Conservation (phyloP, 139 green algal species). For the Pseudopediastrum boryanum region DNA sequence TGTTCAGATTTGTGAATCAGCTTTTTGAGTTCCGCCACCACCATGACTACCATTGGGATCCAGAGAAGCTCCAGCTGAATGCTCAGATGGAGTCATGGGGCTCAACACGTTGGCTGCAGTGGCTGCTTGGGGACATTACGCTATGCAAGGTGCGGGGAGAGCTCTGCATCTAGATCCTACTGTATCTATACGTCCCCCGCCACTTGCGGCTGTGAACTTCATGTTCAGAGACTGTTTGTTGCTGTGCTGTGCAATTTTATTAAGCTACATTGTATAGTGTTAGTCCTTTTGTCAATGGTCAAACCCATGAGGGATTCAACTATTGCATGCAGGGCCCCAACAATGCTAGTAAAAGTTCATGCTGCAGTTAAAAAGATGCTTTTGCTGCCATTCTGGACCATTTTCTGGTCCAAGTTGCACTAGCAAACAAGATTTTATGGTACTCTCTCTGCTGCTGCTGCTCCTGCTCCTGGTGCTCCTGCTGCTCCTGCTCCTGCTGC, state of each 20-base stretch:
- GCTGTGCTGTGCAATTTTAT: not conserved
- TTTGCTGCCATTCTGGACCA: not conserved
- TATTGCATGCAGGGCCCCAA: not conserved
- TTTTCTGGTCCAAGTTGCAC: not conserved
- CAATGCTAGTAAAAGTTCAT: not conserved
- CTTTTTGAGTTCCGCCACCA: not conserved
- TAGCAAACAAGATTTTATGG: not conserved
- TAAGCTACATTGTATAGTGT: not conserved
- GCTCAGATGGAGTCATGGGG: constrained; percentile 2
- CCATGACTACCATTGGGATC: not conserved
- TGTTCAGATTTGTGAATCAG: not conserved
- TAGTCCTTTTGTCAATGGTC: not conserved
- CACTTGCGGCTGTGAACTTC: not conserved
- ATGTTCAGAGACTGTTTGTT: too few relatives aligned
- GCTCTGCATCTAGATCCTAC: not conserved
- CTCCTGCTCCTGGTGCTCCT: constrained; percentile 6
- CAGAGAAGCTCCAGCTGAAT: constrained; percentile 16
- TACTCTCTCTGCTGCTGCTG: constrained; percentile 1
- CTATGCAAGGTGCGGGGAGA: constrained; percentile 17
- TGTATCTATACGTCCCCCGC: not conserved
- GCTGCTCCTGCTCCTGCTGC: constrained; percentile 1
- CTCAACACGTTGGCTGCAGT: constrained; percentile 10
- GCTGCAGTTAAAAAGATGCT: not conserved
- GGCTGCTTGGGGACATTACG: not conserved
- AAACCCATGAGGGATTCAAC: not conserved